Percentiles rank a stretch among this genome's conserved stretches.
Conservation (phyloP, 2,329 filamentous ascomycete genomes). For the Aureobasidium sp. region DNA sequence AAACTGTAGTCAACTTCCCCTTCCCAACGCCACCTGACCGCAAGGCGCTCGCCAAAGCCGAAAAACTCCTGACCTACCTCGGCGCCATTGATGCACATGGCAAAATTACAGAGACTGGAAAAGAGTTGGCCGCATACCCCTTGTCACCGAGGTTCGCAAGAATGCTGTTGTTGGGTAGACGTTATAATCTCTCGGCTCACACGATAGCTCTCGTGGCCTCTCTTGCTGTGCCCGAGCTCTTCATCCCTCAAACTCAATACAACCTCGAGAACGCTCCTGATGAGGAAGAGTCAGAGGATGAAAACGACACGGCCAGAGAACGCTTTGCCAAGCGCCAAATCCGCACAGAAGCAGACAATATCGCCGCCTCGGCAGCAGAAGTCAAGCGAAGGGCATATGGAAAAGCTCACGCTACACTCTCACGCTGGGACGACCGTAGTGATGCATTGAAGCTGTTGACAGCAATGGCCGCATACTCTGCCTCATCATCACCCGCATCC, state of each 20-base stretch:
- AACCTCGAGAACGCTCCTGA: slow-evolving; percentile 34
- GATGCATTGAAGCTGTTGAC: slow-evolving; percentile 89
- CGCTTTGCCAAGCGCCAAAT: slow-evolving; percentile 26
- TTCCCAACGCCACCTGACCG: slow-evolving; percentile 87
- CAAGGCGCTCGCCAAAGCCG: slow-evolving; percentile 69
- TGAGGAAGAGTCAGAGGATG: slow-evolving; percentile 29
- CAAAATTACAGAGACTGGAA: slow-evolving; percentile 70
- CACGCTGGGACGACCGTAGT: slow-evolving; percentile 70
- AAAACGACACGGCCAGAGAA: slow-evolving; percentile 18
- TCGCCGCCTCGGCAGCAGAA: slow-evolving; percentile 53
- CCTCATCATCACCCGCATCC: slow-evolving; percentile 29
- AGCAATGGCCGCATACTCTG: slow-evolving; percentile 69
- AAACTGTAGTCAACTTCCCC: slow-evolving; percentile 86
- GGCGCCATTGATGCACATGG: slow-evolving; percentile 64
- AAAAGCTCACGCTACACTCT: slow-evolving; percentile 69
- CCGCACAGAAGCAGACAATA: slow-evolving; percentile 58
- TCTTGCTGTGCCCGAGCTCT: slow-evolving; percentile 80
- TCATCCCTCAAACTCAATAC: slow-evolving; percentile 68
- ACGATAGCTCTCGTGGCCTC: slow-evolving; percentile 84
- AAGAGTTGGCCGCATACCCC: slow-evolving; percentile 80
- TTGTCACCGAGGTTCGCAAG: slow-evolving; percentile 84
- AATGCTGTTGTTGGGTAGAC: slow-evolving; percentile 81
- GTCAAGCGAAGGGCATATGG: slow-evolving; percentile 59
- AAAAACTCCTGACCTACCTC: slow-evolving; percentile 78
- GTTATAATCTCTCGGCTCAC: slow-evolving; percentile 75